Conservation (phyloP, 78 protist genomes). For the Creolimax fragrantissima region DNA sequence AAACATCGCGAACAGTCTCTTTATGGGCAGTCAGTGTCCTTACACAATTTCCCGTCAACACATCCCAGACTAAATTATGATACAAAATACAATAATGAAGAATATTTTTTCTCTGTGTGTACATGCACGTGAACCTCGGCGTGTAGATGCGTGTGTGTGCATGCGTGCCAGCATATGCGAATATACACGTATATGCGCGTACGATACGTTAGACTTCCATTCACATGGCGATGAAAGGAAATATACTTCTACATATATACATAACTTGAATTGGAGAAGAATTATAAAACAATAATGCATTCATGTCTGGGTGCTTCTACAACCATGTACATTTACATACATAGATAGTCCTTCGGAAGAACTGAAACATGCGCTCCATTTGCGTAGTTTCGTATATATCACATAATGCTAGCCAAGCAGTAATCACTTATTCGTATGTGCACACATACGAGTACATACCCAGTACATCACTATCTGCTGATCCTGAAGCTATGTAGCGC, state of each 20-base stretch:
- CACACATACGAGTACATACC: not conserved
- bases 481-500: conserved; percentile 62
- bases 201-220: not conserved
- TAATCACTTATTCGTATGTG: not conserved
- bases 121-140: not conserved
- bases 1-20: no score
- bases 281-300: not conserved
- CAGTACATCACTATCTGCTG: conserved; percentile 37
- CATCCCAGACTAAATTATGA: no score
- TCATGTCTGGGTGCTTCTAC: not conserved
- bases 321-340: not conserved
- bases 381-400: no score
- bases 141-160: not conserved
- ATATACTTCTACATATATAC: not conserved
- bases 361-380: no score
- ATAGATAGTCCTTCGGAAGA: not conserved
- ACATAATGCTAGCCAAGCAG: no score
- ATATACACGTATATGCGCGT: not conserved
- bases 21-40: no score
- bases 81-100: no score
- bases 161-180: not conserved
- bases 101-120: no score
- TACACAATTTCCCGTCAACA: no score
- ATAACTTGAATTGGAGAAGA: not conserved
- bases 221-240: not conserved